A percentile compares a stretch with the other conserved stretches of the same genome.
Evolutionary conservation across 208 protist genomes (phyloP).

Genomic region (Trypanosoma conorhini): DNA sequence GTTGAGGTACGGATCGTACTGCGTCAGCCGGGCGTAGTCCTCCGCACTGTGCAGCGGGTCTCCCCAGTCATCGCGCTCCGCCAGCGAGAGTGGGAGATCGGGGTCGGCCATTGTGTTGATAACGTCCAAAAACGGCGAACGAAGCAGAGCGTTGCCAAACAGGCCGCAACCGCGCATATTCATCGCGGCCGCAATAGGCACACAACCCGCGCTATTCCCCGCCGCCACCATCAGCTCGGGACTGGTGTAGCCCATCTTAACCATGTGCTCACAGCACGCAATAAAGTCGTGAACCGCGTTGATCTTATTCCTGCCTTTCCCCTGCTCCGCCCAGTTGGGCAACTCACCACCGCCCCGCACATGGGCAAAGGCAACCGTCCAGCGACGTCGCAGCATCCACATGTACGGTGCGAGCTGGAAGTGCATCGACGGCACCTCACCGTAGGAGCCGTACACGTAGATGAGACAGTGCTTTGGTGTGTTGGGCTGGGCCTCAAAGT

Average conservation of each 20-base stretch:
- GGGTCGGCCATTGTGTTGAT: constrained; percentile 94
- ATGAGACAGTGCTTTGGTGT: constrained; percentile 88
- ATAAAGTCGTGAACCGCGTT: constrained; percentile 93
- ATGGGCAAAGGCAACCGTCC: constrained; percentile 91
- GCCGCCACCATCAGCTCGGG: constrained; percentile 88
- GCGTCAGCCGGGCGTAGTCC: constrained; percentile 64
- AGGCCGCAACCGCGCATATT: constrained; percentile 89
- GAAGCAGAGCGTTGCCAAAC: constrained; percentile 85
- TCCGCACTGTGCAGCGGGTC: constrained; percentile 83
- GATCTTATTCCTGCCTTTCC: constrained; percentile 81
- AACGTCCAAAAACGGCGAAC: constrained; percentile 94
- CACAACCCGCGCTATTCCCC: constrained; percentile 92
- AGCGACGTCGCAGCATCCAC: constrained; percentile 90
- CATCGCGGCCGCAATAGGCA: constrained; percentile 93
- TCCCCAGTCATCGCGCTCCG: constrained; percentile 95
- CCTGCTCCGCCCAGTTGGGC: constrained; percentile 78
- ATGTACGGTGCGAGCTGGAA: constrained; percentile 94
- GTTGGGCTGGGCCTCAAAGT: constrained; percentile 89
- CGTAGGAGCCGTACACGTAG: constrained; percentile 92
- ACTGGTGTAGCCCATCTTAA: constrained; percentile 85
- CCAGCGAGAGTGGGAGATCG: constrained; percentile 88
- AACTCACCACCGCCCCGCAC: constrained; percentile 94
- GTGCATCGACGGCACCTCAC: constrained; percentile 90
- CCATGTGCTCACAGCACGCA: constrained; percentile 92
- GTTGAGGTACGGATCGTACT: constrained; percentile 92